Conservation (phyloP, 768 basidiomycete species). For the Lactifluus echinatus region DNA sequence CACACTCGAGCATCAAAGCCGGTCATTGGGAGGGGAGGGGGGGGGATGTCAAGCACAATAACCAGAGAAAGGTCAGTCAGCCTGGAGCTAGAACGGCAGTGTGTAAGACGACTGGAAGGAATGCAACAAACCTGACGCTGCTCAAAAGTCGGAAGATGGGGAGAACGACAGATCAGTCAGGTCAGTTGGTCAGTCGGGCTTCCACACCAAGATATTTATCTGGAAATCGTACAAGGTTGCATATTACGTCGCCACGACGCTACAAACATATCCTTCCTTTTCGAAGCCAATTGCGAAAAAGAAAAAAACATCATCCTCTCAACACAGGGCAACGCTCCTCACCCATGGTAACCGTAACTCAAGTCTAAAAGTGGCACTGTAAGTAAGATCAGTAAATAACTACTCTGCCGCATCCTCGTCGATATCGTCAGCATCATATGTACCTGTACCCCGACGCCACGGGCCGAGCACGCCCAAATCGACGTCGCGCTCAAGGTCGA, state of each 20-base stretch:
- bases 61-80: neutral
- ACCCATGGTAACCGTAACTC: neutral
- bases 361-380: neutral
- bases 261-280: constrained; percentile 6
- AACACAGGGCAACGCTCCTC: neutral
- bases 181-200: neutral
- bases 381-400: neutral
- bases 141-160: neutral
- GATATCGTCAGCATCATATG: constrained; percentile 17
- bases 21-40: neutral
- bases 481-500: constrained; percentile 52
- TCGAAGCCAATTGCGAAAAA: neutral
- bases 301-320: constrained; percentile 1
- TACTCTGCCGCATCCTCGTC: constrained; percentile 17
- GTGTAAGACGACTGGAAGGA: neutral
- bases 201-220: neutral
- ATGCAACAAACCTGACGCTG: neutral
- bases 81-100: neutral
- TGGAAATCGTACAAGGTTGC: constrained; percentile 4
- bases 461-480: constrained; percentile 42
- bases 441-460: constrained; percentile 19
- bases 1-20: neutral
- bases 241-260: constrained; percentile 3
- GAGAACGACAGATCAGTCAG: neutral
- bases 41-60: neutral